Evolutionary conservation across 257 asterid genomes (phyloP), one percentile per base, ranked within the genome.

Genomic region (Solanum infundibuliforme): DNA sequence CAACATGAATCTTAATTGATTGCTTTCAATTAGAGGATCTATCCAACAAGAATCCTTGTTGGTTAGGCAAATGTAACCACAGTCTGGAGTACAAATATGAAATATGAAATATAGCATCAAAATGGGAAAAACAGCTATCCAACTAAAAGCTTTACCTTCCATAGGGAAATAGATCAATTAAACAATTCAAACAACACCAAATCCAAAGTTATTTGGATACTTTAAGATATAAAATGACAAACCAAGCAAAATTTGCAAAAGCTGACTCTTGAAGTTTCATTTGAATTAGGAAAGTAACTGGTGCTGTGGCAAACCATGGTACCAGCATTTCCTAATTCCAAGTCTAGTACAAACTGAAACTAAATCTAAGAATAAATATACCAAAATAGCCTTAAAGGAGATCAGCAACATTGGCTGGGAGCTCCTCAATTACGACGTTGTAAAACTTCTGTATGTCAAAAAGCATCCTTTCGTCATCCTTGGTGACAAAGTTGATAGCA

Each of bases 381-480:
- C 43, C 69, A 81, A 91, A 90, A 69, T 86, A 86, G 20, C 86
- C 81, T 88, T 39, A 93, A 86, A 93, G 95, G 35, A 86, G 88
- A 86, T 93, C 95, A 11, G 95, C 95, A 72, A 93, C 94, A 21
- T 93, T 93, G 9, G 94, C 93, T 1, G 95, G 95, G 81, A 93
- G 94, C 90, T 91, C 95, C 92, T 92, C 94, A 21, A 93, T 31
- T 88, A 76, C 83, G 60, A 76, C 83, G 10, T 76, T 76, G 16
- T 76, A 76, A 39, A 76, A 76, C 83, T 39, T 93, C 71, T 93
- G 94, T 0, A 92, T 91, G 87, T 93, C 95, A 18, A 87, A 66
- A 34, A 93, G 94, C 95, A 93, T 93, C 85, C 95, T 91, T 6
- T 93, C 94, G 5, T 93, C 95, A 4, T 91, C 94, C 77, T 76